These are phyloP conservation scores for Nicotiana rustica DNA, from an alignment of 305 asterid species.

Conservation along the genomic window DNA sequence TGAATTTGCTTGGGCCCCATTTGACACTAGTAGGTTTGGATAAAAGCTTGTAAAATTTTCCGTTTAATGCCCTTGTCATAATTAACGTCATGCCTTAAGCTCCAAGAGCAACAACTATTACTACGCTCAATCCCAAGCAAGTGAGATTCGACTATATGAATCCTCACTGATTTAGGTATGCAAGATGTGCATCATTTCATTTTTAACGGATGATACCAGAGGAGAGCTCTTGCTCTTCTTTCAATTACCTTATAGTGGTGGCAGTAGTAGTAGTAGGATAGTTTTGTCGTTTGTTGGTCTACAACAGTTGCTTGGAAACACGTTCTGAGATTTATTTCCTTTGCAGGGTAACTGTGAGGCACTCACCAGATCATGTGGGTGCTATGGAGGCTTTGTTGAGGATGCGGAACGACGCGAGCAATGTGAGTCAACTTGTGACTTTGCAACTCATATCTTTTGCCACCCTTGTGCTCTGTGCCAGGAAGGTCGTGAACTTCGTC, in stretches of 20 bases:
- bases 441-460: conserved; percentile 83
- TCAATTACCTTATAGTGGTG: neutral
- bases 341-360: conserved; percentile 84
- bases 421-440: conserved; percentile 78
- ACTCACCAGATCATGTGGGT: conserved; percentile 57
- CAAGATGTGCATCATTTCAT: neutral
- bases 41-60: neutral
- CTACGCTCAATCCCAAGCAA: neutral
- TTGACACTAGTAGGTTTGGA: neutral
- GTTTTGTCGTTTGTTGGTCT: too few relatives aligned
- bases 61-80: neutral
- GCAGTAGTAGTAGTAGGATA: neutral
- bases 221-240: neutral
- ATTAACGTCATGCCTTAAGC: neutral
- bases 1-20: neutral
- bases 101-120: neutral
- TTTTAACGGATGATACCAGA: neutral
- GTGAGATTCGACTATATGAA: neutral
- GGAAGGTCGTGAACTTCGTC: conserved; percentile 96
- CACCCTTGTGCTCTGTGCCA: conserved; percentile 95
- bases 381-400: conserved; percentile 57
- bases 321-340: neutral
- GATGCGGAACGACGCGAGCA: conserved; percentile 75
- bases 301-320: neutral
- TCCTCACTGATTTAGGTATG: neutral